These are phyloP conservation scores for Scheffersomyces segobiensis DNA, from an alignment of 1,139 yeast genomes.

Conservation along the genomic window DNA sequence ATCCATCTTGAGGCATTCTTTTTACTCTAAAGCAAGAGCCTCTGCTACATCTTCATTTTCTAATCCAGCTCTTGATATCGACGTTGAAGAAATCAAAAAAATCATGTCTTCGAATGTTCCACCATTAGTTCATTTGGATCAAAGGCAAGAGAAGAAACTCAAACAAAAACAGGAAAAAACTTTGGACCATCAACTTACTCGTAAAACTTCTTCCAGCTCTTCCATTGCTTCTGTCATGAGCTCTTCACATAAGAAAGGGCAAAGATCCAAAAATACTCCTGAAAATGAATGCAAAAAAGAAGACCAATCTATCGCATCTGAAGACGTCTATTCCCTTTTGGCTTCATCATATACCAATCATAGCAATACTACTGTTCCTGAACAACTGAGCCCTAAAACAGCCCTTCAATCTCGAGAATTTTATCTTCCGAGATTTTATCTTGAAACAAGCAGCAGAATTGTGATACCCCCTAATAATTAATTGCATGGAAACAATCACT, in stretches of 20 bases:
- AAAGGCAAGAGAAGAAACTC: conserved; percentile 1
- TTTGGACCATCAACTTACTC: conserved; percentile 12
- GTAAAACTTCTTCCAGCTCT: conserved; percentile 3
- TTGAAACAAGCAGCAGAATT: not conserved
- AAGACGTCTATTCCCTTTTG: conserved; percentile 5
- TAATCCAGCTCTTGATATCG: conserved; percentile 14
- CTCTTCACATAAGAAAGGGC: conserved; percentile 9
- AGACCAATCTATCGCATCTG: not conserved
- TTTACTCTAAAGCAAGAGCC: conserved; percentile 3
- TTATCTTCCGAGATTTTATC: not conserved
- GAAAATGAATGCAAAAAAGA: conserved; percentile 1
- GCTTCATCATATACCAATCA: conserved; percentile 7
- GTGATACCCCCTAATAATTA: not conserved
- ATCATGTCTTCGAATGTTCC: conserved; percentile 1
- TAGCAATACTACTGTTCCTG: conserved; percentile 20
- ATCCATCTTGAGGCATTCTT: not conserved
- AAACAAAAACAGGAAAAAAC: conserved; percentile 10
- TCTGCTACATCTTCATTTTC: conserved; percentile 13
- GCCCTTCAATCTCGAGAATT: not conserved
- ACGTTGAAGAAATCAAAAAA: not conserved
- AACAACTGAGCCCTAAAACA: conserved; percentile 5
- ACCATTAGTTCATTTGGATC: not conserved
- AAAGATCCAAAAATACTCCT: not conserved
- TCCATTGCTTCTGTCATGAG: conserved; percentile 24
- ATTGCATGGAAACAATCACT: not conserved